Evolutionary conservation across 805 yeast species (phyloP).

Genomic region (Ogataea glucozyma): DNA sequence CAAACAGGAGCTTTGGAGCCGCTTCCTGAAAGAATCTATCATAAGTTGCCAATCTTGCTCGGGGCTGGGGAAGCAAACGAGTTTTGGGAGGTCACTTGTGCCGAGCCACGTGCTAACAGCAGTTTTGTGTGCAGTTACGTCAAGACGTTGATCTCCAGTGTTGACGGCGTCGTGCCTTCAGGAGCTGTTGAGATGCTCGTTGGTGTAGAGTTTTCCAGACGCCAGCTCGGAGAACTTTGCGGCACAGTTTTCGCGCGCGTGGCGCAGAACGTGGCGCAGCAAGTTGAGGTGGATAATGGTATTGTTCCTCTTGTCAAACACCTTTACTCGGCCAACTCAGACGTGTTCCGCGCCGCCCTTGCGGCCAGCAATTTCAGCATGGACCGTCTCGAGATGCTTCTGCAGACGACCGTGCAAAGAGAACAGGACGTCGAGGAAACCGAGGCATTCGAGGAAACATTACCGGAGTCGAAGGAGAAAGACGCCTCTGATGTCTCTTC

Average conservation of each 20-base stretch:
- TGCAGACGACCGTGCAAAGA: conserved; percentile 58
- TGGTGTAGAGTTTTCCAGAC: conserved; percentile 18
- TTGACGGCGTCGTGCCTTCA: conserved; percentile 16
- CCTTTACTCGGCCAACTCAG: conserved; percentile 40
- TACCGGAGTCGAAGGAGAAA: conserved; percentile 22
- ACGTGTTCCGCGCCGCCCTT: conserved; percentile 41
- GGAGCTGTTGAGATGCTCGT: conserved; percentile 8
- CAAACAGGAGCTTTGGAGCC: conserved; percentile 34
- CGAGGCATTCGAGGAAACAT: conserved; percentile 25
- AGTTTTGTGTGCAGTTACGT: conserved; percentile 33
- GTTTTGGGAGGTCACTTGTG: conserved; percentile 21
- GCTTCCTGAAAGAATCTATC: conserved; percentile 26
- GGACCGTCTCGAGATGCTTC: conserved; percentile 58
- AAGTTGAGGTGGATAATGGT: conserved; percentile 28
- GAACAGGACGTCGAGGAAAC: conserved; percentile 20
- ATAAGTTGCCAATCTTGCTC: conserved; percentile 27
- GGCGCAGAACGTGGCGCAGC: conserved; percentile 11
- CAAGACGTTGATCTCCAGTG: conserved; percentile 26
- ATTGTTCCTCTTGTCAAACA: conserved; percentile 38
- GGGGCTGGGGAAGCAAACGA: too few relatives aligned
- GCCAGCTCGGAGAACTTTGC: conserved; percentile 28
- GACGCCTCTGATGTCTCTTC: conserved; percentile 14
- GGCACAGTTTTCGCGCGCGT: conserved; percentile 23
- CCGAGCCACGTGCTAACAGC: conserved; percentile 20
- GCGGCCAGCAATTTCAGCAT: conserved; percentile 37